Evolutionary conservation across 2,329 filamentous ascomycete genomes (phyloP).

Genomic region (Trichoderma sp.): DNA sequence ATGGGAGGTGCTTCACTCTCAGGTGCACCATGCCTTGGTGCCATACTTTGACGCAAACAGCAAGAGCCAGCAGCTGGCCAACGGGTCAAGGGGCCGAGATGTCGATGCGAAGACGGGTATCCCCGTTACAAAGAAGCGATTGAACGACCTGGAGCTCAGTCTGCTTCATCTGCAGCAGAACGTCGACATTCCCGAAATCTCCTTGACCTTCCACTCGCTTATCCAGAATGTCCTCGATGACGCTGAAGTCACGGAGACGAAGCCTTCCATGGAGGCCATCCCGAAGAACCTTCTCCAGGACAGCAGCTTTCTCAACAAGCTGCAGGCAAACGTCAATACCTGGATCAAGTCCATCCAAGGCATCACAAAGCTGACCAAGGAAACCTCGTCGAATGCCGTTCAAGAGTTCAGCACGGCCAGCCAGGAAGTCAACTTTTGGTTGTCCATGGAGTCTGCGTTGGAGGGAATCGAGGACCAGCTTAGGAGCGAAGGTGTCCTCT

Average conservation of each 20-base stretch:
- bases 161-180: conserved; percentile 94
- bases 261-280: conserved; percentile 78
- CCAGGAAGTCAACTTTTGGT: conserved; percentile 98
- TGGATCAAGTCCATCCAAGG: conserved; percentile 99
- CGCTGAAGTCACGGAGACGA: conserved; percentile 66
- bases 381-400: conserved; percentile 66
- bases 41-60: conserved; percentile 98
- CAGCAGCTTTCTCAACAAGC: conserved; percentile 87
- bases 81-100: conserved; percentile 73
- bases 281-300: conserved; percentile 77
- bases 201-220: conserved; percentile 83
- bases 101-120: conserved; percentile 92
- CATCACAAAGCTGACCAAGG: conserved; percentile 91
- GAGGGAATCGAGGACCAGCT: conserved; percentile 91
- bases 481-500: conserved; percentile 80
- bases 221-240: conserved; percentile 85
- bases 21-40: conserved; percentile 87
- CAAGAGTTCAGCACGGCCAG: conserved; percentile 71
- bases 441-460: conserved; percentile 92
- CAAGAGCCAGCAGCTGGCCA: conserved; percentile 72
- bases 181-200: conserved; percentile 93
- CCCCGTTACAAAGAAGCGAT: conserved; percentile 94
- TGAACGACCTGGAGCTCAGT: conserved; percentile 90
- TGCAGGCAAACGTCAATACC: conserved; percentile 91
- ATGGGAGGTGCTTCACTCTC: conserved; percentile 88